Evolutionary conservation across 1,139 yeast species (phyloP), one percentile per base, ranked within the genome.

Genomic region (Magnusiomyces suaveolens): DNA sequence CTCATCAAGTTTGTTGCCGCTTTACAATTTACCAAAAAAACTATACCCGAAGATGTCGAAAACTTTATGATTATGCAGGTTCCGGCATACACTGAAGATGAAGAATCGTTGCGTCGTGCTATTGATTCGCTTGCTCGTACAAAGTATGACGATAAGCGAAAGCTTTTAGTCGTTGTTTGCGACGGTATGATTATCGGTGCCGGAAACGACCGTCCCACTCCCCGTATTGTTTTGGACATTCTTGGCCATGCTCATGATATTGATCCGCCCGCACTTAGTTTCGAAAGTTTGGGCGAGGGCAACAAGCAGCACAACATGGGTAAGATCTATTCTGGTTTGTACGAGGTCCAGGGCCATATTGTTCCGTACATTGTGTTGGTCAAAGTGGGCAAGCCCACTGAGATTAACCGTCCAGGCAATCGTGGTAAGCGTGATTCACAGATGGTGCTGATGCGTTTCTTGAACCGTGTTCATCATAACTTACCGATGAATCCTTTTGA

Each of bases 371-470:
- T 73, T 51, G 76, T 72, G 10, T 56, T 73, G 26, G 76, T 72
- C 50, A 72, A 72, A 60, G 74, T 72, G 29, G 76, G 76, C 23
- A 71, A 70, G 53, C 73, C 75, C 12, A 65, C 70, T n/a, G 76
- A 72, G 58, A 67, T 62, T 29, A 66, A 66, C 56, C 62, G 71
- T 23, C 76, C 76, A 2, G 76, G 76, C 43, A 72, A 72, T 56
- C 64, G 76, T 49, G 76, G 76, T 51, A 72, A 72, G 64, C 74
- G 76, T 53, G 76, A 72, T 57, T 72, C 76, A 2, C 76, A 72
- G 60, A 62, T 72, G 65, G 43, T 72, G 46, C 60, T 72, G 51
- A 72, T 72, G 74, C 62, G 73, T 43, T 72, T 73, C 62, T 58
- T 72, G 56, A 73, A 72, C 61, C 65, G 74, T 25, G 76, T 72